Percentiles rank a stretch among this genome's conserved stretches.
These are phyloP conservation scores for Ceratobasidium papillatum DNA, from an alignment of 1,284 basidiomycete species.

Conservation along the genomic window DNA sequence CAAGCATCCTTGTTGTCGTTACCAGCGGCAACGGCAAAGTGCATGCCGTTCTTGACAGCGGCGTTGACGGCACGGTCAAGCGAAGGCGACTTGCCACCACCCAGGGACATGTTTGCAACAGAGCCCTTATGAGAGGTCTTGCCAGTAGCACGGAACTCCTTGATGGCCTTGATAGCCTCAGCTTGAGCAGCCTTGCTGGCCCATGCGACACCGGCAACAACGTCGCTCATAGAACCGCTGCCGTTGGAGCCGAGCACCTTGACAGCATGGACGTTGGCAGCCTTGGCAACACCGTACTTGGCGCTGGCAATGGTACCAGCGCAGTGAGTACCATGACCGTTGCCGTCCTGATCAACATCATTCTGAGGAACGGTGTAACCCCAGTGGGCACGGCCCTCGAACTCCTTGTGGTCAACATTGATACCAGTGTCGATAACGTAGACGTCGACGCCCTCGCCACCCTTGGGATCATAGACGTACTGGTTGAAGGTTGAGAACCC, in stretches of 20 bases:
- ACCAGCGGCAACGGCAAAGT: conserved; percentile 65
- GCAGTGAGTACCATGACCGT: conserved; percentile 47
- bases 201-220: conserved; percentile 64
- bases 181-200: conserved; percentile 59
- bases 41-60: conserved; percentile 62
- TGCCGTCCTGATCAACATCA: conserved; percentile 53
- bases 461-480: conserved; percentile 79
- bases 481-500: conserved; percentile 85
- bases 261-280: conserved; percentile 65
- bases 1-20: conserved; percentile 66
- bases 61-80: conserved; percentile 67
- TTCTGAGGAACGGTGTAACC: conserved; percentile 60
- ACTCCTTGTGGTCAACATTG: conserved; percentile 66
- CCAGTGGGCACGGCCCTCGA: conserved; percentile 65
- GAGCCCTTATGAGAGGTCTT: conserved; percentile 67
- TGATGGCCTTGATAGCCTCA: conserved; percentile 33
- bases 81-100: conserved; percentile 65
- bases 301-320: conserved; percentile 59
- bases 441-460: conserved; percentile 92
- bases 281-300: conserved; percentile 70
- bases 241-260: conserved; percentile 63
- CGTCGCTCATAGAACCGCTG: conserved; percentile 66
- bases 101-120: conserved; percentile 70
- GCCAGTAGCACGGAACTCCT: conserved; percentile 54
- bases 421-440: conserved; percentile 67